Evolutionary conservation across 2,329 filamentous ascomycete genomes (phyloP).

Genomic region (Alternaria metachromatica): DNA sequence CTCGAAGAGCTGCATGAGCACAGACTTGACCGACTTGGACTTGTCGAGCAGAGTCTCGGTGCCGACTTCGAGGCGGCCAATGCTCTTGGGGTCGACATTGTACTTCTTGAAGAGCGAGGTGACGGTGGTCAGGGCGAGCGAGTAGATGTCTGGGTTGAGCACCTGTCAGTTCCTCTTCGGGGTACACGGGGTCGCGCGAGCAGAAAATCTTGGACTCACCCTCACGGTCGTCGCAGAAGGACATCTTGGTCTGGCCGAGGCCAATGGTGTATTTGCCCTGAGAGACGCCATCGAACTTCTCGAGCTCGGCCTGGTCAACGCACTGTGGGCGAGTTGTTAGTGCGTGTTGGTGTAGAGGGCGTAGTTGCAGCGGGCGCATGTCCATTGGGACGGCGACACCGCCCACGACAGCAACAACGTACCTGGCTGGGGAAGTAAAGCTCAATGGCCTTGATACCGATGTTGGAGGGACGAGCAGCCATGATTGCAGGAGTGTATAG

Average conservation of each 20-base stretch:
- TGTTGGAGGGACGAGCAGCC: constrained; percentile 56
- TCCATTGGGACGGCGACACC: not conserved
- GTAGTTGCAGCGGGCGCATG: not conserved
- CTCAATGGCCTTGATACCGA: constrained; percentile 63
- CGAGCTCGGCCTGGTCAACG: constrained; percentile 61
- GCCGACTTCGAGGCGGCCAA: constrained; percentile 61
- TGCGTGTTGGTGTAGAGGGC: constrained; percentile 11
- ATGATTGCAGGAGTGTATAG: constrained; percentile 41
- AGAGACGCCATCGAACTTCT: constrained; percentile 62
- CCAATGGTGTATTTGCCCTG: constrained; percentile 62
- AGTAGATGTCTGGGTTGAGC: constrained; percentile 57
- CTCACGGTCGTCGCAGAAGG: constrained; percentile 63
- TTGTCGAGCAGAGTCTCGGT: constrained; percentile 63
- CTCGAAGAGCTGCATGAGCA: constrained; percentile 61
- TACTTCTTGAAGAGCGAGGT: constrained; percentile 61
- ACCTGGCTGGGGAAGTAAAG: constrained; percentile 62
- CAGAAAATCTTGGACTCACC: constrained; percentile 42
- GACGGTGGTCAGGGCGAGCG: constrained; percentile 59
- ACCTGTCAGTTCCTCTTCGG: constrained; percentile 17
- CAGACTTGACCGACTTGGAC: constrained; percentile 62
- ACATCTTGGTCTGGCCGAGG: constrained; percentile 63
- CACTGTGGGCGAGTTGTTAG: constrained; percentile 49
- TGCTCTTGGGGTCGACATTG: constrained; percentile 58
- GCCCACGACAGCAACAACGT: constrained; percentile 25
- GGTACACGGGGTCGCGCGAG: not conserved